A percentile compares a stretch with the other conserved stretches of the same genome.
phyloP scores from a whole-genome alignment of 805 yeast genomes.

The Kazachstania taianensis region DNA sequence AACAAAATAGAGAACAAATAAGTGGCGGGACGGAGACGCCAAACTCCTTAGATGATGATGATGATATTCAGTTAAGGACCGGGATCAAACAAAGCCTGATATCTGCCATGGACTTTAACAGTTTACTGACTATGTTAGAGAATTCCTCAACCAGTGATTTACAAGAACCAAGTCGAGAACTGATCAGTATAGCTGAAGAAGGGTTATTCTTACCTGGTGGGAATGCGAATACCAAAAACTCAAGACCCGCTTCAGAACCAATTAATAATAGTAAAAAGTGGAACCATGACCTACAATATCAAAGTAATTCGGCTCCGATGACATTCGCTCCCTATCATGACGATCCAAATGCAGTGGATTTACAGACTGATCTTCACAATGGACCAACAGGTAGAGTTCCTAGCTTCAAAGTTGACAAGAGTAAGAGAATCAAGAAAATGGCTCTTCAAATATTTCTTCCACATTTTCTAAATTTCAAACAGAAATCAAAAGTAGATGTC shows the following conservation, averaged over 20 bases:
- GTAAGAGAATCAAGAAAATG: slow-evolving; percentile 5
- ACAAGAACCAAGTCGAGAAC: slow-evolving; percentile 1
- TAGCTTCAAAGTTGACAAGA: neutral
- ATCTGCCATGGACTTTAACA: slow-evolving; percentile 25
- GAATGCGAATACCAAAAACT: too few relatives aligned
- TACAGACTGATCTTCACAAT: neutral
- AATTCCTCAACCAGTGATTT: slow-evolving; percentile 6
- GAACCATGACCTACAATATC: neutral
- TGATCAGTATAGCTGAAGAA: neutral
- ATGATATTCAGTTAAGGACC: slow-evolving; percentile 5
- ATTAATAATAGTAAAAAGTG: neutral
- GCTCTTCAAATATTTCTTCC: too few relatives aligned
- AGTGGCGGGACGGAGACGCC: neutral
- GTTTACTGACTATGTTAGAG: slow-evolving; percentile 20
- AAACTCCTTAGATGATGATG: neutral
- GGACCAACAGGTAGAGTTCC: neutral
- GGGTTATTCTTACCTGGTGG: neutral
- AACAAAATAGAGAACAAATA: neutral
- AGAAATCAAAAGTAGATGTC: slow-evolving; percentile 20
- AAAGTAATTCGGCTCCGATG: slow-evolving; percentile 16
- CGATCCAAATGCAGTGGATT: slow-evolving; percentile 6
- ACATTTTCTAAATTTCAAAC: slow-evolving; percentile 23
- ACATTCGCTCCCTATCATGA: slow-evolving; percentile 20
- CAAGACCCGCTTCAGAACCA: slow-evolving; percentile 3
- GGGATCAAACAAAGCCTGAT: slow-evolving; percentile 23